phyloP scores from a whole-genome alignment of 306 rosid genomes.

The Medicago lupulina region DNA sequence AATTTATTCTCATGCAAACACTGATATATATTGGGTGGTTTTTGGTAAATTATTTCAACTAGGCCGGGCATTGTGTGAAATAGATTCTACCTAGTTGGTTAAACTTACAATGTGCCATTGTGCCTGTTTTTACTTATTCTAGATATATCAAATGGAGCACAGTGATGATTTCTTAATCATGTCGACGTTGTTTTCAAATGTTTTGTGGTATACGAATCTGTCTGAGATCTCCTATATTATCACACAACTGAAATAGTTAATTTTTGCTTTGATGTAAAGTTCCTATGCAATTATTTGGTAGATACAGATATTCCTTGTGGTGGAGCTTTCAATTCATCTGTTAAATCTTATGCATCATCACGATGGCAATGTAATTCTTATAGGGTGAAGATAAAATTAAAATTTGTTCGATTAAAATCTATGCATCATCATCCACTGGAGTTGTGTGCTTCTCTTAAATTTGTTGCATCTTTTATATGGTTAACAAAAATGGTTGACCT shows the following conservation, averaged over 20 bases:
- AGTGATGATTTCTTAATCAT: neutral
- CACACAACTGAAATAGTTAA: neutral
- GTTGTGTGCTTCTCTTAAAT: neutral
- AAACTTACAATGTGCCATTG: neutral
- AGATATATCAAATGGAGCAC: neutral
- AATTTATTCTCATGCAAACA: constrained; percentile 27
- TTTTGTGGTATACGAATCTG: constrained; percentile 2
- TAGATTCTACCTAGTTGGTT: constrained; percentile 11
- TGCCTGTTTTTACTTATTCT: constrained; percentile 13
- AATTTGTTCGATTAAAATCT: neutral
- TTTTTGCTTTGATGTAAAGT: constrained; percentile 1
- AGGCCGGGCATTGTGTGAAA: constrained; percentile 6
- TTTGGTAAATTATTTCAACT: constrained; percentile 20
- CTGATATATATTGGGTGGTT: neutral
- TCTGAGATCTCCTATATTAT: constrained; percentile 18
- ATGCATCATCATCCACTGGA: constrained; percentile 15
- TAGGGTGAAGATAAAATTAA: constrained; percentile 11
- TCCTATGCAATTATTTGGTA: constrained; percentile 18
- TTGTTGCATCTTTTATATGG: constrained; percentile 25
- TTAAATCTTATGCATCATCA: constrained; percentile 11
- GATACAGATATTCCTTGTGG: constrained; percentile 19
- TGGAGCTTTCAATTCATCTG: constrained; percentile 14
- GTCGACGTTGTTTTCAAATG: neutral
- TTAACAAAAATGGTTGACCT: constrained; percentile 30
- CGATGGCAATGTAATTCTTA: constrained; percentile 17